These are phyloP conservation scores for Chytriomyces hyalinus DNA, from an alignment of 192 early-diverging fungal species.

Conservation along the genomic window DNA sequence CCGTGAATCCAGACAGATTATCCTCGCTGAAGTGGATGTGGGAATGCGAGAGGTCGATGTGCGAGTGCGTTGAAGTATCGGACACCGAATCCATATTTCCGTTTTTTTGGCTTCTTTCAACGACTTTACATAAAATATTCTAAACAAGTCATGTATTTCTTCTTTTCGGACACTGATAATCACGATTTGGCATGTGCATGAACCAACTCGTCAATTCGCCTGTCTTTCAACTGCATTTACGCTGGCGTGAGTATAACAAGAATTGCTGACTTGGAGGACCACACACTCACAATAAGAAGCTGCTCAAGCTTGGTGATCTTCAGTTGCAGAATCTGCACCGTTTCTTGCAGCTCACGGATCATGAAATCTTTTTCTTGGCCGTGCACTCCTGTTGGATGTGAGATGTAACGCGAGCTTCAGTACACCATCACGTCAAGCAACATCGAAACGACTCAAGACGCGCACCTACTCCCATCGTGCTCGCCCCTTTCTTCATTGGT, in stretches of 20 bases:
- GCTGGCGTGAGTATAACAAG: too few relatives aligned
- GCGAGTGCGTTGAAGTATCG: too few relatives aligned
- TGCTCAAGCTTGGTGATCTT: constrained; percentile 61
- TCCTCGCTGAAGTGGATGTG: too few relatives aligned
- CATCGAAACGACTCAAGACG: neutral
- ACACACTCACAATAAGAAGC: constrained; percentile 46
- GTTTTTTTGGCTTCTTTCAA: too few relatives aligned
- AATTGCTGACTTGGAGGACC: neutral
- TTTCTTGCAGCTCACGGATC: constrained; percentile 54
- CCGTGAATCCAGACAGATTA: too few relatives aligned
- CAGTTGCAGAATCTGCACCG: constrained; percentile 60
- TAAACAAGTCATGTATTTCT: too few relatives aligned
- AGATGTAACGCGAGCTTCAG: constrained; percentile 1
- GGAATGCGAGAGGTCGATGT: too few relatives aligned
- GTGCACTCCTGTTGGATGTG: neutral
- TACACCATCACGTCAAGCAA: neutral
- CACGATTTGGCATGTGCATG: neutral
- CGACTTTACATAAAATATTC: too few relatives aligned
- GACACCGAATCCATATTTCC: too few relatives aligned
- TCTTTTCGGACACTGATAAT: too few relatives aligned
- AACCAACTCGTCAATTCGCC: constrained; percentile 38
- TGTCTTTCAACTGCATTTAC: constrained; percentile 39
- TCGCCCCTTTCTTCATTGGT: too few relatives aligned
- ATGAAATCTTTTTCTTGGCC: constrained; percentile 35
- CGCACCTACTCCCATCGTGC: neutral